Base-by-base conservation (phyloP, 306 rosid species). In the Gynostemma pentaphyllum region DNA sequence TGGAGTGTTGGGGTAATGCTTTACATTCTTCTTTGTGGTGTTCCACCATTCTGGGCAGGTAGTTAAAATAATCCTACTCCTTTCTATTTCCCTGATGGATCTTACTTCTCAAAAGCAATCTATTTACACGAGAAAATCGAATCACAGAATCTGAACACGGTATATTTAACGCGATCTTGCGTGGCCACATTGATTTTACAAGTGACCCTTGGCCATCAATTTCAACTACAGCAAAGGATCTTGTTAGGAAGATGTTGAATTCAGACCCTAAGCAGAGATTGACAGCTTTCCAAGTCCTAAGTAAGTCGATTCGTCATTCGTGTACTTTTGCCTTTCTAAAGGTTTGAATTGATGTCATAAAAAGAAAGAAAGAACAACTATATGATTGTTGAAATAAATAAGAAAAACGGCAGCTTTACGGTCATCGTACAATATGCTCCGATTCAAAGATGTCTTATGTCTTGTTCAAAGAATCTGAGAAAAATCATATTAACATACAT, bases 41-140 rank as follows among this genome's bases (percentile, higher is more conserved):
- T 82, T 65, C 96, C 99, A 66, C 99, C 99, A 59, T 92, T 92
- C 71, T 88, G 95, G 99, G 95, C 96, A 70, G 97, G 97, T 85
- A 56, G 21, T 60, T 22, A 28, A n/a, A 3, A 10, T 18, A 10
- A 45, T 62, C n/a, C 24, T 36, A 16, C 22, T 10, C 19, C n/a
- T n/a, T n/a, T n/a, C n/a, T n/a, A 23, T 48, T 9, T 45, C 36
- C 42, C n/a, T 57, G 7, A 1, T 2, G 0, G 11, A 9, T 49
- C 22, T 5, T 19, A 5, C 7, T 27, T 45, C 9, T 45, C 23
- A 37, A 14, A 45, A n/a, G 14, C 36, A 36, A 55, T 12, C 6
- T 24, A 64, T 48, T 60, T 24, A 64, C 67, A 7, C 60, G 55
- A 51, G 61, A 50, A 19, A 39, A 10, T 32, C 70, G 79, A 52